Conservation (phyloP, 257 asterid species). For the Solanum ossicruentum region DNA sequence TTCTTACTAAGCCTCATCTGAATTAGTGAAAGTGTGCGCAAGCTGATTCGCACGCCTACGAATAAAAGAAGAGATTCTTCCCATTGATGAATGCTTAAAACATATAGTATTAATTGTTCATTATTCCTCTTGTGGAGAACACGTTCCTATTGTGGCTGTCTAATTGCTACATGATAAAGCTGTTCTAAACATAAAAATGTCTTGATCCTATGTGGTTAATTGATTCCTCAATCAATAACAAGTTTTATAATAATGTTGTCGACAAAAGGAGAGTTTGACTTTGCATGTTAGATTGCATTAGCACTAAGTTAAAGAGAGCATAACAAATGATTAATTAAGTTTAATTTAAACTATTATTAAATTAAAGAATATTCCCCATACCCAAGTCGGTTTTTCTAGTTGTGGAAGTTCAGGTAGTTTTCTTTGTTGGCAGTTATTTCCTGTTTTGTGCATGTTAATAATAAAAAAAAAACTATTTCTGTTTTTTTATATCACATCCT, state of each 20-base stretch:
- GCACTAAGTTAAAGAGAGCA: neutral
- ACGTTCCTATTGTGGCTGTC: neutral
- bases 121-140: neutral
- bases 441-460: conserved; percentile 1
- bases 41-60: neutral
- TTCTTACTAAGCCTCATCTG: neutral
- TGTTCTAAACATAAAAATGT: neutral
- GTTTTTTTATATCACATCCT: no score
- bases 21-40: neutral
- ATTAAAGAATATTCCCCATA: conserved; percentile 25
- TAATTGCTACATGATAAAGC: neutral
- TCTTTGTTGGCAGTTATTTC: conserved; percentile 18
- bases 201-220: neutral
- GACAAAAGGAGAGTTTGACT: conserved; percentile 11
- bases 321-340: neutral
- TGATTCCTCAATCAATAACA: neutral
- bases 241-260: neutral
- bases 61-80: neutral
- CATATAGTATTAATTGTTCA: neutral
- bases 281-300: conserved; percentile 15
- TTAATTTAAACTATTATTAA: neutral
- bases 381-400: conserved; percentile 6
- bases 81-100: neutral
- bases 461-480: neutral
- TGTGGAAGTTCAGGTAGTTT: neutral